These are phyloP conservation scores for Phytophthora boehmeriae DNA, from an alignment of 352 stramenopile genomes.

Conservation along the genomic window DNA sequence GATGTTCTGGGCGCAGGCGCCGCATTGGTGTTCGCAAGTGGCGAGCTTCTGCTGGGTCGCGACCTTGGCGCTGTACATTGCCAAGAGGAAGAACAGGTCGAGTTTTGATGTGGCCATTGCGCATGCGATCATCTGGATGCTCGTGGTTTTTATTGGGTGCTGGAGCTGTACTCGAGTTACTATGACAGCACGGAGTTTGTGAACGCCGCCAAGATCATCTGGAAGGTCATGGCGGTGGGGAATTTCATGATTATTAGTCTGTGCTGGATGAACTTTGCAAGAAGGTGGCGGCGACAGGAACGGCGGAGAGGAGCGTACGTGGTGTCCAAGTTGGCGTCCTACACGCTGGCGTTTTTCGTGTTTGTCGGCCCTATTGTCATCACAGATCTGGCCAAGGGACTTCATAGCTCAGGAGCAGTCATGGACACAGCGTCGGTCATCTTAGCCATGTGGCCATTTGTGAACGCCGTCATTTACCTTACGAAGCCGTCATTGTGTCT, in stretches of 20 bases:
- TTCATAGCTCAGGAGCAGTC: constrained; percentile 47
- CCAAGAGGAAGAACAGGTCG: constrained; percentile 51
- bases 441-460: constrained; percentile 79
- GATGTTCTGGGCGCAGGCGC: constrained; percentile 70
- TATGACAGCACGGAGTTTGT: constrained; percentile 48
- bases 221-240: constrained; percentile 64
- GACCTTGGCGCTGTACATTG: constrained; percentile 79
- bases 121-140: constrained; percentile 80
- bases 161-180: constrained; percentile 76
- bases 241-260: constrained; percentile 67
- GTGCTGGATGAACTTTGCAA: constrained; percentile 65
- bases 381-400: constrained; percentile 56
- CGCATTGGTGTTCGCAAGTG: constrained; percentile 80
- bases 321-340: constrained; percentile 78
- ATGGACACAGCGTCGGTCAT: constrained; percentile 50
- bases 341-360: constrained; percentile 76
- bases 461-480: constrained; percentile 79
- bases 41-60: constrained; percentile 84
- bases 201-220: constrained; percentile 69
- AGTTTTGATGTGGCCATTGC: constrained; percentile 78
- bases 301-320: constrained; percentile 64
- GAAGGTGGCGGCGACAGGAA: constrained; percentile 52
- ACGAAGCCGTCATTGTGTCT: constrained; percentile 69
- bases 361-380: constrained; percentile 78
- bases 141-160: constrained; percentile 79